Evolutionary conservation across 768 basidiomycete genomes (phyloP), one percentile per base, ranked within the genome.

Genomic region (Leucosporidium scottii): DNA sequence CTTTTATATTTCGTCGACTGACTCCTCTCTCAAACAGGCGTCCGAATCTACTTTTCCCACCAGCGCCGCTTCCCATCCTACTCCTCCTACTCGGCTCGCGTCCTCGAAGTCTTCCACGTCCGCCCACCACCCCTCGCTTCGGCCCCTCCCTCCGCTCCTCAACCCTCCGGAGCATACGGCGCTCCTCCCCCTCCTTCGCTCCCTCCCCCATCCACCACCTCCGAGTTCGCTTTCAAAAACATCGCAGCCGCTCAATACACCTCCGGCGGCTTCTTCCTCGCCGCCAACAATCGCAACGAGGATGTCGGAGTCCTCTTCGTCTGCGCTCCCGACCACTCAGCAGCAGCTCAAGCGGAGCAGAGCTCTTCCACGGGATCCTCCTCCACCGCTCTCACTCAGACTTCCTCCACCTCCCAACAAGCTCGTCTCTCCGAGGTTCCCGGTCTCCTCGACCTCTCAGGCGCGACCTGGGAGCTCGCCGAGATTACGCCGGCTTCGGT

Each of bases 381-480:
- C 68, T 27, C 59, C 53, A 12, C 39, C 39, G 39, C 39, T 25
- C 27, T 68, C 39, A 59, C 65, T 12, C 61, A 70, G 47, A 15
- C 68, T 36, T 44, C 60, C 20, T 13, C 61, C 47, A 31, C 60
- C 21, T 44, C 49, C 28, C 50, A 54, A 50, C 59, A 28, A 21
- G 34, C 53, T 44, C 27, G 39, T 9, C 39, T 44, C 39, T 44
- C 39, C 10, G 39, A 44, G 13, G 39, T 44, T 6, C 39, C 39
- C 6, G 39, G 39, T 15, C 39, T 44, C 15, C 79, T 93, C n/a
- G 81, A 86, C 17, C 86, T 93, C 64, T 86, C 87, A 20, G 92
- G 92, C 1, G 81, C 86, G 70, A 90, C 90, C 10, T 92, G 90
- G 89, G 88, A 86, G 30, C 86, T 91, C 81, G 74, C 68, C 17